Conservation (phyloP, 495 filamentous ascomycete genomes). For the Penicillium odoratum region DNA sequence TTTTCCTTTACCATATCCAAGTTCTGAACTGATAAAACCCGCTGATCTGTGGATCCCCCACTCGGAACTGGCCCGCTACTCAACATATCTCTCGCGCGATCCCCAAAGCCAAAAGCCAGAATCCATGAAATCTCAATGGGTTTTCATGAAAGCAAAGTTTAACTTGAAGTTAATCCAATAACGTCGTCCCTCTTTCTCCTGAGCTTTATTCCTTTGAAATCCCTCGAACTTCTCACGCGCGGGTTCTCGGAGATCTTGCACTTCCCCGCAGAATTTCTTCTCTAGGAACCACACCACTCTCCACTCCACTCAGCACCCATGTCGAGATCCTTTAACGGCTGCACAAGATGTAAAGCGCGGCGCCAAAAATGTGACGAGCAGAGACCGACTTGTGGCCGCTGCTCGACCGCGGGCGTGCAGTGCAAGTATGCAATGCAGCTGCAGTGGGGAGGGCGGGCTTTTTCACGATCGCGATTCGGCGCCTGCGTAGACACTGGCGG, state of each 20-base stretch:
- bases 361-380: conserved; percentile 49
- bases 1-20: background rate
- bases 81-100: background rate
- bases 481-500: conserved; percentile 43
- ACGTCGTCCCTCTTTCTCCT: background rate
- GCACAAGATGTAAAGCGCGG: conserved; percentile 48
- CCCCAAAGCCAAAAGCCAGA: background rate
- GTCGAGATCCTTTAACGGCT: conserved; percentile 50
- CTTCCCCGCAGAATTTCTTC: conserved; percentile 31
- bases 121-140: background rate
- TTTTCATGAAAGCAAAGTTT: background rate
- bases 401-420: conserved; percentile 34
- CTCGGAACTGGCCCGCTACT: conserved; percentile 8
- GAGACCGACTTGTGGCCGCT: conserved; percentile 40
- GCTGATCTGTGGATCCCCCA: conserved; percentile 23
- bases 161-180: background rate
- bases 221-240: conserved; percentile 3
- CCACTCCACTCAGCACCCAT: conserved; percentile 29
- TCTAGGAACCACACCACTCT: conserved; percentile 7
- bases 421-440: conserved; percentile 42
- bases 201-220: conserved; percentile 1
- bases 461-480: conserved; percentile 49
- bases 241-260: conserved; percentile 5
- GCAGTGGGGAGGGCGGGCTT: conserved; percentile 42
- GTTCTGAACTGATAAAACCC: conserved; percentile 15